phyloP scores from a whole-genome alignment of 371 early-diverging fungal species.

The Blakeslea trispora region DNA sequence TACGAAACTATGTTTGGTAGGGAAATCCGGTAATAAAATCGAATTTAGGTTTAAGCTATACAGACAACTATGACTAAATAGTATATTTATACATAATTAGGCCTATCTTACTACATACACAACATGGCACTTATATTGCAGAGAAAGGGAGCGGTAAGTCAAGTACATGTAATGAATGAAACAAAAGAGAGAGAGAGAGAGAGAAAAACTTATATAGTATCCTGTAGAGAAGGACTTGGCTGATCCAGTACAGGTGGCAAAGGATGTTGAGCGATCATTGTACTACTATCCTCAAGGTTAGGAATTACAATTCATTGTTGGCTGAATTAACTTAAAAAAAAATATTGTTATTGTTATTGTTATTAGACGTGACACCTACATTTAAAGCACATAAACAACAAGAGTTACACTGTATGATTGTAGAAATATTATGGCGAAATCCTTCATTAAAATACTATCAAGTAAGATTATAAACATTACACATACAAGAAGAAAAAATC shows the following conservation, averaged over 20 bases:
- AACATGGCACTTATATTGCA: conserved; percentile 50
- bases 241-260: conserved; percentile 50
- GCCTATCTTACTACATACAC: conserved; percentile 56
- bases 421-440: conserved; percentile 56
- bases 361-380: conserved; percentile 44
- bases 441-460: conserved; percentile 53
- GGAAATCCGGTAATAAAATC: conserved; percentile 2
- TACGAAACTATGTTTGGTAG: conserved; percentile 48
- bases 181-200: too few relatives aligned
- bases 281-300: conserved; percentile 56
- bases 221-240: conserved; percentile 47
- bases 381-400: conserved; percentile 50
- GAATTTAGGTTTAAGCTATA: background rate
- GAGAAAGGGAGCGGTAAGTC: conserved; percentile 54
- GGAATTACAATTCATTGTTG: background rate
- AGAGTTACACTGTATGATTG: conserved; percentile 49
- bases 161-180: too few relatives aligned
- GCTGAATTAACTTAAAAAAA: background rate
- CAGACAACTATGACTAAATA: too few relatives aligned
- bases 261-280: conserved; percentile 53
- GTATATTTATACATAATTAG: too few relatives aligned
- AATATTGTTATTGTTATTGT: too few relatives aligned
- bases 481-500: background rate
- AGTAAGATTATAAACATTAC: conserved; percentile 22
- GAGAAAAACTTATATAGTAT: background rate